Percentiles rank a stretch among this genome's conserved stretches.
phyloP scores from a whole-genome alignment of 1,139 yeast genomes.

The Wickerhamomyces sp. region DNA sequence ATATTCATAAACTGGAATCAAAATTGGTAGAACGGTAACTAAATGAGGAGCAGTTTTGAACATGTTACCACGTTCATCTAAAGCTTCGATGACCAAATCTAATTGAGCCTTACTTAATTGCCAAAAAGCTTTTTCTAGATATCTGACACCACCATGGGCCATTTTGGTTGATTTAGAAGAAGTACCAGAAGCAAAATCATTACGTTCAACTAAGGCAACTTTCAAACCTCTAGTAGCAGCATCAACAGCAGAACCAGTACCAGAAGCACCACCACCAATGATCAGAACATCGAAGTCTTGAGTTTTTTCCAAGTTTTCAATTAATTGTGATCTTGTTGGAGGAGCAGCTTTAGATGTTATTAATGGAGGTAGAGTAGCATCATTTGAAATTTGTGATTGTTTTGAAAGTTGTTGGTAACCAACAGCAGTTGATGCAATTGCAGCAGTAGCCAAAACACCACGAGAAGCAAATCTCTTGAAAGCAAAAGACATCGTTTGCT shows the following conservation, averaged over 20 bases:
- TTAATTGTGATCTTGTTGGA: conserved; percentile 36
- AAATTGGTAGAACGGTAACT: conserved; percentile 80
- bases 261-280: conserved; percentile 96
- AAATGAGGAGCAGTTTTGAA: conserved; percentile 91
- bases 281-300: conserved; percentile 71
- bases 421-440: conserved; percentile 18
- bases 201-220: conserved; percentile 81
- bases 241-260: conserved; percentile 90
- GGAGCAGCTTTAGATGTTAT: conserved; percentile 26
- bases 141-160: conserved; percentile 97
- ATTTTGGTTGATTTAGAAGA: conserved; percentile 94
- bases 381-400: conserved; percentile 14
- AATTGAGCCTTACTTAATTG: conserved; percentile 85
- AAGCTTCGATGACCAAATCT: conserved; percentile 89
- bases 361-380: conserved; percentile 19
- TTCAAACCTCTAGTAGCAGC: conserved; percentile 88
- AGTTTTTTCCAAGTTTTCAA: conserved; percentile 34
- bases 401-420: conserved; percentile 14
- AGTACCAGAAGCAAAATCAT: conserved; percentile 89
- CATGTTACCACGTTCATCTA: conserved; percentile 87
- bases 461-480: conserved; percentile 22
- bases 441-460: conserved; percentile 18
- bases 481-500: conserved; percentile 19
- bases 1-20: conserved; percentile 92
- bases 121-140: conserved; percentile 91